Conservation (phyloP, 371 early-diverging fungal species). For the Encephalitozoon cuniculi region DNA sequence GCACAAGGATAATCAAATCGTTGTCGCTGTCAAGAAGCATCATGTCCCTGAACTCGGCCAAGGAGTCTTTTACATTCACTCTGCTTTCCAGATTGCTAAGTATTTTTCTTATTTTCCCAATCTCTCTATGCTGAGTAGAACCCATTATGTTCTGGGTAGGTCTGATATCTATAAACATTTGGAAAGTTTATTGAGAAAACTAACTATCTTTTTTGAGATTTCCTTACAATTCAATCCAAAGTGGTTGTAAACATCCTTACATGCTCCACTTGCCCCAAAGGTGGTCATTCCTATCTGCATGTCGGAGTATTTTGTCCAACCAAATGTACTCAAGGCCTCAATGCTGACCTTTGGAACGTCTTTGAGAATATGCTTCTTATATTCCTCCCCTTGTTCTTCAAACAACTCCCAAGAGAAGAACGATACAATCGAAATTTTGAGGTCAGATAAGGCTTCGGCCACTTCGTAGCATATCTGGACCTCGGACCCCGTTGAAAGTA, state of each 20-base stretch:
- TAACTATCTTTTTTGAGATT: neutral
- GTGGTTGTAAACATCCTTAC: constrained; percentile 35
- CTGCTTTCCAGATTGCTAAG: neutral
- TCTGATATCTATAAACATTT: neutral
- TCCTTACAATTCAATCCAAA: constrained; percentile 6
- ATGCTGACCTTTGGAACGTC: constrained; percentile 74
- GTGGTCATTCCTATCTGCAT: constrained; percentile 78
- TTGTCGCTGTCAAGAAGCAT: neutral
- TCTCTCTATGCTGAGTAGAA: neutral
- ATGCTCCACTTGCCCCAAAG: constrained; percentile 76
- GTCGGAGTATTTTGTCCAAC: constrained; percentile 85
- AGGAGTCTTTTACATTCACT: neutral
- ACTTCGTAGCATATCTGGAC: constrained; percentile 75
- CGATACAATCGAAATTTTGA: constrained; percentile 74
- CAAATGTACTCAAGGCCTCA: constrained; percentile 82
- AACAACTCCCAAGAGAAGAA: constrained; percentile 86
- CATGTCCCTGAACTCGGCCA: neutral
- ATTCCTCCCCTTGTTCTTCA: constrained; percentile 74
- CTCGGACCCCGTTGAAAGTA: constrained; percentile 90
- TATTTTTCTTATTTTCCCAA: neutral
- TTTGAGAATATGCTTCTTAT: constrained; percentile 72
- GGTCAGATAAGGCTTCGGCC: constrained; percentile 65
- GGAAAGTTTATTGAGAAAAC: neutral
- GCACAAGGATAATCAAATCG: neutral
- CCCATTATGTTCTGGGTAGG: neutral